Conservation (phyloP, 306 rosid genomes). For the Vigna unguiculata region DNA sequence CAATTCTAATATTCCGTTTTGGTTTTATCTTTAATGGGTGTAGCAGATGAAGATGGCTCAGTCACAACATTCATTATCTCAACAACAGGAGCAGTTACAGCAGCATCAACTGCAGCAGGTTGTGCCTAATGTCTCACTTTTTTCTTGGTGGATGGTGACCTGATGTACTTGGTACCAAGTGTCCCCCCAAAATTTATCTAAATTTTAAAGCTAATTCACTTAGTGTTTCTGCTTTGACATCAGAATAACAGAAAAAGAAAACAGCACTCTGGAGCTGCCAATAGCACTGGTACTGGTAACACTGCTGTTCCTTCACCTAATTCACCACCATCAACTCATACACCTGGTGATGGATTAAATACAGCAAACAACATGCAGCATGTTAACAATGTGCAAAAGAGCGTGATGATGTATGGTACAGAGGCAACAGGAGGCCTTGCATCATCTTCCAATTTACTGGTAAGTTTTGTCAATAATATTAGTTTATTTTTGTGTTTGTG, state of each 20-base stretch:
- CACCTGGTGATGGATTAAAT: constrained; percentile 80
- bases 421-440: constrained; percentile 85
- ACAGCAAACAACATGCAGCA: constrained; percentile 74
- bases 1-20: constrained; percentile 20
- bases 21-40: constrained; percentile 34
- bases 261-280: constrained; percentile 85
- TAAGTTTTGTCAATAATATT: constrained; percentile 45
- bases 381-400: constrained; percentile 67
- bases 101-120: constrained; percentile 87
- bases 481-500: neutral
- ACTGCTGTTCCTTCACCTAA: constrained; percentile 83
- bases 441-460: constrained; percentile 80
- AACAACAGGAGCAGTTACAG: constrained; percentile 77
- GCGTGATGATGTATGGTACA: constrained; percentile 71
- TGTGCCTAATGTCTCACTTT: constrained; percentile 40
- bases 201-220: constrained; percentile 32
- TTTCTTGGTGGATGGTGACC: constrained; percentile 16
- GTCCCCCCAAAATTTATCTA: neutral
- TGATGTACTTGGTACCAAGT: neutral
- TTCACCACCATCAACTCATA: constrained; percentile 91
- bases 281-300: constrained; percentile 97
- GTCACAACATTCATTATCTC: constrained; percentile 81
- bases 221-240: constrained; percentile 32
- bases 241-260: constrained; percentile 75
- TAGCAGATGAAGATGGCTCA: constrained; percentile 75